These are phyloP conservation scores for Mycena alexandri DNA, from an alignment of 768 basidiomycete species.

Conservation along the genomic window DNA sequence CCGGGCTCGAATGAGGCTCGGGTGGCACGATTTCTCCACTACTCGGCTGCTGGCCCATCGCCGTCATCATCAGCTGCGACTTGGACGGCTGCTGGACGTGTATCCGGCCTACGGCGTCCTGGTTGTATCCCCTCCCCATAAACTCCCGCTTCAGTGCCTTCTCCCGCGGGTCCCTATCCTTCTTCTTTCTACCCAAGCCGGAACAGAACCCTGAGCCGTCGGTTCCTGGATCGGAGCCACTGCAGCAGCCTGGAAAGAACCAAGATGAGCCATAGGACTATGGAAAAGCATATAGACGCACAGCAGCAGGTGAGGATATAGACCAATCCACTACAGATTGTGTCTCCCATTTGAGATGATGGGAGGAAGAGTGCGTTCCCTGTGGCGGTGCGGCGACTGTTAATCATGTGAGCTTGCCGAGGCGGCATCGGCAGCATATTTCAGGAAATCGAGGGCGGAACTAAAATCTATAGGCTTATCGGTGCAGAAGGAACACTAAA, in stretches of 20 bases:
- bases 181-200: conserved; percentile 3
- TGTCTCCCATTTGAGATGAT: conserved; percentile 25
- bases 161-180: conserved; percentile 30
- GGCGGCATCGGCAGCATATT: too few species aligned
- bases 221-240: conserved; percentile 24
- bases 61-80: conserved; percentile 25
- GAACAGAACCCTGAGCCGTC: conserved; percentile 34
- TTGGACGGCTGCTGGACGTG: conserved; percentile 24
- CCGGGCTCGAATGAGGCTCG: too few species aligned
- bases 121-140: conserved; percentile 22
- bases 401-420: too few species aligned
- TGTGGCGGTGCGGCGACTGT: too few species aligned
- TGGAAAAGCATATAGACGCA: background rate
- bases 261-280: background rate
- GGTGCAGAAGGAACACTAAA: too few species aligned
- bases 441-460: too few species aligned
- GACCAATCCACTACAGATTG: conserved; percentile 25
- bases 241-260: conserved; percentile 23
- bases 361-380: too few species aligned
- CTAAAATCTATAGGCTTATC: too few species aligned
- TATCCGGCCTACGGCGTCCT: conserved; percentile 23
- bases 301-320: conserved; percentile 32
- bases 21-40: too few species aligned
- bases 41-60: background rate
- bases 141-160: conserved; percentile 31